Conservation (phyloP, 345 rosid species). For the Euphorbia pulcherrima region DNA sequence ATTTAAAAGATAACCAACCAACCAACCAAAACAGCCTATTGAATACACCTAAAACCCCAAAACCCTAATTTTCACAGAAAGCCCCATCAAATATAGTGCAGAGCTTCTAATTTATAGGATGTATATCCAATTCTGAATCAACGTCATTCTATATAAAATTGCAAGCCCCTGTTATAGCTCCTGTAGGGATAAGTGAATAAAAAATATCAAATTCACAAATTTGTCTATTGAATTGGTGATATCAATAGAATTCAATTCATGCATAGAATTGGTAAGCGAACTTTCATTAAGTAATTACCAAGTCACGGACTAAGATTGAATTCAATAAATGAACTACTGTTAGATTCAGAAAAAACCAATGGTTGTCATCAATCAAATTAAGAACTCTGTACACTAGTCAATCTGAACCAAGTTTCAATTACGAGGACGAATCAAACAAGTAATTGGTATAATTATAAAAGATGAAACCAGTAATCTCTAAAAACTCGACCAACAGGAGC, state of each 20-base stretch:
- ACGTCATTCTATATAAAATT: background rate
- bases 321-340: conserved; percentile 43
- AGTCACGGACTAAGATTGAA: conserved; percentile 41
- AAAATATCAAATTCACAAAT: background rate
- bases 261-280: conserved; percentile 17
- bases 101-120: background rate
- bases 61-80: conserved; percentile 1
- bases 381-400: background rate
- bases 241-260: background rate
- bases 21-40: conserved; percentile 3
- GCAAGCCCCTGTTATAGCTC: conserved; percentile 19
- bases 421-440: background rate
- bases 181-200: conserved; percentile 21
- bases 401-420: background rate
- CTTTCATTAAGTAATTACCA: conserved; percentile 30
- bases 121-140: background rate
- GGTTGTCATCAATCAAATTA: conserved; percentile 12
- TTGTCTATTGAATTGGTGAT: too few species aligned
- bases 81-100: conserved; percentile 14
- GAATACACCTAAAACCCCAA: conserved; percentile 1
- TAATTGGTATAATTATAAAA: background rate
- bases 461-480: background rate
- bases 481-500: background rate
- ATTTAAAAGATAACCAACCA: background rate
- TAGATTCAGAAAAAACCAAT: conserved; percentile 24